Conservation (phyloP, 2,329 filamentous ascomycete genomes). For the Diaporthe humulicola region DNA sequence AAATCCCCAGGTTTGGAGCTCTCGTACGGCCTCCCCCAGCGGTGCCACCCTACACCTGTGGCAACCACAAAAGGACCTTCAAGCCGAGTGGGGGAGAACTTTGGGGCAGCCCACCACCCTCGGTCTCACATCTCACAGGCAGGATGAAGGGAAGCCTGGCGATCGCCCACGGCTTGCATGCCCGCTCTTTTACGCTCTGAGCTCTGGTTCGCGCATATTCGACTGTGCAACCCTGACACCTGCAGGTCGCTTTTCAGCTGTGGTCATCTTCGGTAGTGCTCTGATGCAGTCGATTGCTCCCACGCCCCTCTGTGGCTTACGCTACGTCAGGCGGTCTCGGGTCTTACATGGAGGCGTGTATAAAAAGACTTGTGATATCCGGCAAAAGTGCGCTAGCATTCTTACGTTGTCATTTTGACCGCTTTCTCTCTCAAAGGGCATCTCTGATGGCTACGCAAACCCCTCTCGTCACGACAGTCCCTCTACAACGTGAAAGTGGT, state of each 20-base stretch:
- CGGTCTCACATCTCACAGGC: conserved; percentile 20
- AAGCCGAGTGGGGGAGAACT: neutral
- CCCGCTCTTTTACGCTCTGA: conserved; percentile 1
- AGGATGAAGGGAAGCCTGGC: conserved; percentile 14
- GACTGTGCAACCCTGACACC: neutral
- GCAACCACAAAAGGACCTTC: conserved; percentile 14
- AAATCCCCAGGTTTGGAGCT: neutral
- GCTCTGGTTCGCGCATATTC: conserved; percentile 20
- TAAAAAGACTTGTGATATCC: conserved; percentile 20
- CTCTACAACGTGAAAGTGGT: neutral
- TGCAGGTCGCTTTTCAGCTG: conserved; percentile 10
- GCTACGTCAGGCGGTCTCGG: conserved; percentile 16
- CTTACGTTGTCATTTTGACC: neutral
- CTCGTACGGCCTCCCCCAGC: neutral
- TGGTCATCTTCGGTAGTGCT: conserved; percentile 23
- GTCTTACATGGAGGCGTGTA: neutral
- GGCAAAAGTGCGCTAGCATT: neutral
- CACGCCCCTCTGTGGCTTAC: conserved; percentile 10
- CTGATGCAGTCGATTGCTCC: neutral
- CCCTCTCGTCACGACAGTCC: neutral
- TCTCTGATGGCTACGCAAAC: conserved; percentile 6
- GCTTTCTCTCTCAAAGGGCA: neutral
- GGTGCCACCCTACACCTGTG: neutral
- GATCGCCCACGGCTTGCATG: conserved; percentile 15
- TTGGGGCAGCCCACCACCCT: neutral